Evolutionary conservation across 768 basidiomycete species (phyloP), one percentile per base, ranked within the genome.

Genomic region (Scleroderma citrinum): DNA sequence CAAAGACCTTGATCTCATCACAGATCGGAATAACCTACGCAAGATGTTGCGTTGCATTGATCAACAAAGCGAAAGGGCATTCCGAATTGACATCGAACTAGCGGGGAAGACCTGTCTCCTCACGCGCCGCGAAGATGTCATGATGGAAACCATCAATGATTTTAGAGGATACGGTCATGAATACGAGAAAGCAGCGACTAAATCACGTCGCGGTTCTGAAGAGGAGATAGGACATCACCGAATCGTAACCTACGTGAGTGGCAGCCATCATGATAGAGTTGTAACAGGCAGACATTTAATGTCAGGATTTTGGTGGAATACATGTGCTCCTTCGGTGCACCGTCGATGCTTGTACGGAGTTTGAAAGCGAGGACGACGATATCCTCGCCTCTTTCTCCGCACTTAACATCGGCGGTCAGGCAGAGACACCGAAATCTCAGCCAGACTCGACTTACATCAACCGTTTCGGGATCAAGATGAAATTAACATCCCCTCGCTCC

Each of bases 41-140:
- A 85, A 84, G 61, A 66, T 88, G 35, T 57, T 81, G 19, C 71
- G 80, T 21, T 85, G 80, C 81, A 47, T 63, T 13, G 57, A 62
- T n/a, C 20, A 47, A 13, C 45, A 17, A 10, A 11, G 16, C 5
- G 14, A 11, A 2, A 66, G 64, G 10, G 75, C 78, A 47, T 91
- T 89, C 58, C 70, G 87, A 17, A 85, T 91, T 53, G 85, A 91
- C 48, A 52, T 81, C 3, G 80, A 89, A 59, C 68, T 86, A 16
- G 75, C 71, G 0, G 84, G 85, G 1, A 56, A 57, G 16, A 87
- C 87, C 0, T 67, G 85, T 14, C 56, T 90, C 23, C 66, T 88
- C 56, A 80, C 77, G 47, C 69, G 87, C 1, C 69, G 46, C 19
- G 84, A 83, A 77, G 76, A 75, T 26, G 5, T 30, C 29, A 55